Evolutionary conservation across 805 yeast genomes (phyloP).

Genomic region (Wickerhamiella parazyma): DNA sequence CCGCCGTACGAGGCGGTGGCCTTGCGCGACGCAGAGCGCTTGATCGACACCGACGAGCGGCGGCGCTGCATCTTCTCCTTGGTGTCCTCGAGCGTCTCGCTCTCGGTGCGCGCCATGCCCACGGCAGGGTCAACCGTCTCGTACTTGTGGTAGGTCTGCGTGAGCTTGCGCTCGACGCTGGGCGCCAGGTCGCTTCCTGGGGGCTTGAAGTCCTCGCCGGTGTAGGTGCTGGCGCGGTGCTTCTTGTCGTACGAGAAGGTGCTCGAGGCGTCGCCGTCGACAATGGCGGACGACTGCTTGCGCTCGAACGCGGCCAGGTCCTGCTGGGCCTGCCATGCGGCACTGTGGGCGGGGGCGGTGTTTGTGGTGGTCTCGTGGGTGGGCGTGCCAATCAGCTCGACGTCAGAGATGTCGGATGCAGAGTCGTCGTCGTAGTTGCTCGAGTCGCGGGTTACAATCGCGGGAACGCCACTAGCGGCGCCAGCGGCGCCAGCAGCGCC

Average conservation of each 20-base stretch:
- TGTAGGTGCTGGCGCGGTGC: slow-evolving; percentile 21
- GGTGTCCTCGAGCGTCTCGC: slow-evolving; percentile 17
- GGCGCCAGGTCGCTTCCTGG: slow-evolving; percentile 22
- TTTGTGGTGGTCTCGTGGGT: no score
- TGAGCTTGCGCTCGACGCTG: slow-evolving; percentile 24
- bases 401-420: slow-evolving; percentile 3
- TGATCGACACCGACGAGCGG: slow-evolving; percentile 19
- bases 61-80: slow-evolving; percentile 20
- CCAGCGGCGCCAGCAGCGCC: background rate
- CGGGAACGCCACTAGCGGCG: background rate
- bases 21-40: slow-evolving; percentile 20
- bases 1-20: slow-evolving; percentile 26
- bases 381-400: no score
- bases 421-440: background rate
- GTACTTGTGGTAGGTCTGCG: slow-evolving; percentile 24
- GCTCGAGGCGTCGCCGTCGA: slow-evolving; percentile 19
- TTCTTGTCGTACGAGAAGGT: slow-evolving; percentile 25
- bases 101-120: slow-evolving; percentile 24
- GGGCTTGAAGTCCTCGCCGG: slow-evolving; percentile 18
- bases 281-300: slow-evolving; percentile 8
- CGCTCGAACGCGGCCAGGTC: slow-evolving; percentile 16
- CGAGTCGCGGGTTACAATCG: background rate
- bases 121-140: slow-evolving; percentile 21
- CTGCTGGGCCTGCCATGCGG: slow-evolving; percentile 17
- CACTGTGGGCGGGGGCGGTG: slow-evolving; percentile 11